Evolutionary conservation across 352 stramenopile species (phyloP).

Genomic region (Phytophthora aleatoria): DNA sequence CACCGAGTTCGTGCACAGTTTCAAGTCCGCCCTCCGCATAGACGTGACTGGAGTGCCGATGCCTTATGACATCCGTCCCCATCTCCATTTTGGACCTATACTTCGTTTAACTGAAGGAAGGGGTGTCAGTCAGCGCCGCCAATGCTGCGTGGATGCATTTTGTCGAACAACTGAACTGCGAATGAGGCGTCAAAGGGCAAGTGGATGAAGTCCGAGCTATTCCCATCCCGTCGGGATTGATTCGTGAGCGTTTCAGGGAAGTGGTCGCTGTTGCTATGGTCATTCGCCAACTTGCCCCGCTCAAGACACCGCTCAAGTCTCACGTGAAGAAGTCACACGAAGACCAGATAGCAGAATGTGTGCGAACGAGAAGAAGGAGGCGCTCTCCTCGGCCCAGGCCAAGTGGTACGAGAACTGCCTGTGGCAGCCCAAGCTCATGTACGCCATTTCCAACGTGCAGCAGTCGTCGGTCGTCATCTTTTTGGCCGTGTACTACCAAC

Average conservation of each 20-base stretch:
- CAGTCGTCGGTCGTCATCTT: constrained; percentile 72
- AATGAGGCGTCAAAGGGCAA: constrained; percentile 22
- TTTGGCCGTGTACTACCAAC: constrained; percentile 71
- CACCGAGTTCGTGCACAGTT: constrained; percentile 10
- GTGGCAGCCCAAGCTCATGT: constrained; percentile 77
- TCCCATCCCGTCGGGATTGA: constrained; percentile 21
- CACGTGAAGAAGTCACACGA: constrained; percentile 6
- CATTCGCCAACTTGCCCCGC: constrained; percentile 24
- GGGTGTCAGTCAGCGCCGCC: constrained; percentile 5
- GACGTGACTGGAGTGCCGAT: constrained; percentile 7
- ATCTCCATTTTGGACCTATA: not conserved
- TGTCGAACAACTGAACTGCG: constrained; percentile 18
- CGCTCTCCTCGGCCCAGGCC: not conserved
- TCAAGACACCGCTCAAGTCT: constrained; percentile 15
- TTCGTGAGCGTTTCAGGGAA: constrained; percentile 8
- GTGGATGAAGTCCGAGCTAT: constrained; percentile 34
- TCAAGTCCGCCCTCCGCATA: constrained; percentile 25
- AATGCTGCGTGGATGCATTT: constrained; percentile 39
- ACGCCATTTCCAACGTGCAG: constrained; percentile 61
- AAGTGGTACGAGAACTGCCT: constrained; percentile 38
- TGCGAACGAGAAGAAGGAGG: constrained; percentile 11
- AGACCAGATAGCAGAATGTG: constrained; percentile 14
- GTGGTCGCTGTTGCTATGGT: not conserved
- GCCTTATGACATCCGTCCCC: constrained; percentile 11
- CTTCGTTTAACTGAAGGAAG: constrained; percentile 17